phyloP scores from a whole-genome alignment of 2,329 filamentous ascomycete genomes.

The Verticillium dahliae region DNA sequence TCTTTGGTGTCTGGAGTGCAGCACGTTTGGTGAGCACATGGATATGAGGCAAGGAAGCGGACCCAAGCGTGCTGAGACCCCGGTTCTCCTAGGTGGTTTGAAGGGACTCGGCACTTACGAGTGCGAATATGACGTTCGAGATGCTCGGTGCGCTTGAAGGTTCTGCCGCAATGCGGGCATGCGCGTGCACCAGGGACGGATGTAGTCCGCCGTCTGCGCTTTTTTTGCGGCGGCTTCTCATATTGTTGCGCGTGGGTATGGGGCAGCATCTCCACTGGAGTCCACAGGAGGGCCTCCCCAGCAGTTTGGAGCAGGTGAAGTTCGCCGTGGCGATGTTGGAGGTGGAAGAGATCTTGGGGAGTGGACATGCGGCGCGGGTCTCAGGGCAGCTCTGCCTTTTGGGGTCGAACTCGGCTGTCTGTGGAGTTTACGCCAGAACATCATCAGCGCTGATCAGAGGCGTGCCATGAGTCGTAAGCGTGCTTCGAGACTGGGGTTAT shows the following conservation, averaged over 20 bases:
- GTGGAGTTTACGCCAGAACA: conserved; percentile 1
- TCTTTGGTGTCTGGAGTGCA: conserved; percentile 34
- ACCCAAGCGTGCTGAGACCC: neutral
- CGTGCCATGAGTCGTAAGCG: neutral
- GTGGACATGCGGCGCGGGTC: conserved; percentile 1
- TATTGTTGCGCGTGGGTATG: conserved; percentile 7
- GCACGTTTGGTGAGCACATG: neutral
- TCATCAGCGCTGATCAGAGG: neutral
- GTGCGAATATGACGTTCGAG: conserved; percentile 38
- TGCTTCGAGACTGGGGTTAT: neutral
- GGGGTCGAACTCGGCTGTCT: neutral
- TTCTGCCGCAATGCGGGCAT: conserved; percentile 34
- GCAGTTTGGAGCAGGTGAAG: neutral
- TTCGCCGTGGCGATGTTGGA: neutral
- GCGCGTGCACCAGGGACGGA: conserved; percentile 14
- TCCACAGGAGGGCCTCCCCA: neutral
- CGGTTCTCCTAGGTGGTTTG: neutral
- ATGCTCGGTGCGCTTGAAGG: conserved; percentile 39
- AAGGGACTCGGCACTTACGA: conserved; percentile 24
- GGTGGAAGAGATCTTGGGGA: conserved; percentile 2
- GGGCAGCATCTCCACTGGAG: conserved; percentile 6
- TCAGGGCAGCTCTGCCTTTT: conserved; percentile 8
- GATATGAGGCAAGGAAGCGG: neutral
- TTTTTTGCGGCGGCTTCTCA: conserved; percentile 8
- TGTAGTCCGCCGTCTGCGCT: conserved; percentile 14